These are phyloP conservation scores for Rhodotorula sp. DNA, from an alignment of 1,284 basidiomycete genomes.

Conservation along the genomic window DNA sequence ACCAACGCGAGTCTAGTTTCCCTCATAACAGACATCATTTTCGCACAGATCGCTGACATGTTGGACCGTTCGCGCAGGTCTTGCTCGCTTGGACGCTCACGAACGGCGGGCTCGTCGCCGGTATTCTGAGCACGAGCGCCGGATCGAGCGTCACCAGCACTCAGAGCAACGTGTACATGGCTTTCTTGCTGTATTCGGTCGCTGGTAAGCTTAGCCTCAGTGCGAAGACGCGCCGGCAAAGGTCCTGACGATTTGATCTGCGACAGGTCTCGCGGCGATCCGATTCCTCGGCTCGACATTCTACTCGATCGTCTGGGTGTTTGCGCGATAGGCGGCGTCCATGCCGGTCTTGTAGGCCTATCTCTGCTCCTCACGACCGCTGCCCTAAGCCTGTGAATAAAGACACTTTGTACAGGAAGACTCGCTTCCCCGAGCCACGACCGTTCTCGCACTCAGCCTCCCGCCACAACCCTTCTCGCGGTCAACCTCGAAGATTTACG, in stretches of 20 bases:
- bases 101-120: slow-evolving; percentile 73
- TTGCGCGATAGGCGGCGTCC: slow-evolving; percentile 19
- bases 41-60: slow-evolving; percentile 46
- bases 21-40: not conserved
- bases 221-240: not conserved
- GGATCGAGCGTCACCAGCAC: slow-evolving; percentile 39
- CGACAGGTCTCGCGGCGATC: slow-evolving; percentile 60
- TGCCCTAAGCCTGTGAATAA: not conserved
- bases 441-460: no score
- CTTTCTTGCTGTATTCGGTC: slow-evolving; percentile 77
- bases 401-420: not conserved
- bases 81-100: slow-evolving; percentile 78
- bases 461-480: no score
- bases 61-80: slow-evolving; percentile 51
- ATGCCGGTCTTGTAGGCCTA: slow-evolving; percentile 4
- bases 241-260: not conserved
- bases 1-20: slow-evolving; percentile 63
- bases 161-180: slow-evolving; percentile 68
- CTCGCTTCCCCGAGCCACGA: not conserved
- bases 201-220: slow-evolving; percentile 58
- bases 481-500: no score
- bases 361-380: not conserved
- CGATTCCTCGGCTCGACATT: slow-evolving; percentile 74
- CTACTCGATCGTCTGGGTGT: slow-evolving; percentile 68
- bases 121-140: slow-evolving; percentile 58